Evolutionary conservation across 2,329 filamentous ascomycete genomes (phyloP), one percentile per base, ranked within the genome.

Genomic region (Dryadomyces quercus-mongolicae): DNA sequence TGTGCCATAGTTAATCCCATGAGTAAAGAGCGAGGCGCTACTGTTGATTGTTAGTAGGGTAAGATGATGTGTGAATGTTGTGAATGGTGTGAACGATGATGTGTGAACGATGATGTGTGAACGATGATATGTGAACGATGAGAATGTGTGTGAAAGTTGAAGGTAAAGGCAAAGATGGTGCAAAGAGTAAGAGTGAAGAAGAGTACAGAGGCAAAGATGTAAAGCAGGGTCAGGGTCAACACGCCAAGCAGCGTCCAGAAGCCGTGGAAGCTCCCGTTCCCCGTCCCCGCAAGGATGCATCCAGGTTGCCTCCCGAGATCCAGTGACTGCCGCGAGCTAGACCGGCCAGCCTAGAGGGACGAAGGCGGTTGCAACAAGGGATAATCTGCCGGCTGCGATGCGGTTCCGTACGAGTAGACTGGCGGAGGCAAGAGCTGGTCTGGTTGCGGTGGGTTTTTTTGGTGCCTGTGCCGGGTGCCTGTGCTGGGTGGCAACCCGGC

Each of bases 1-100:
- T 71, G 70, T 60, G 69, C 69, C 71, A 74, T 74, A 61, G 69
- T 69, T 62, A 70, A 68, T 64, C 70, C 67, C 70, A 72, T 72
- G 34, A 55, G 52, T 43, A n/a, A 34, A 16, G 34, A 43, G 34
- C n/a, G 42, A 54, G 51, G 55, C 38, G 45, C 34, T 51, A 45
- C 56, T 56, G 16, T 25, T 9, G 25, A 4, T 34, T 43, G 55
- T 58, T 49, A 58, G 54, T 38, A 21, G 15, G 36, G 36, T 5
- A 13, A 12, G 36, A 40, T 40, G 36, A 12, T 40, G 36, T 31
- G 25, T 31, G 25, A 31, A 31, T 31, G 25, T 31, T 31, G 25
- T 31, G 25, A 31, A 31, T 31, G 25, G 25, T 31, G 25, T 31
- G 25, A 31, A 31, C n/a, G n/a, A n/a, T n/a, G n/a, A n/a, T n/a